Percentiles rank a stretch among this genome's conserved stretches.
Conservation (phyloP, 345 rosid species). For the Melaleuca quinquenervia region DNA sequence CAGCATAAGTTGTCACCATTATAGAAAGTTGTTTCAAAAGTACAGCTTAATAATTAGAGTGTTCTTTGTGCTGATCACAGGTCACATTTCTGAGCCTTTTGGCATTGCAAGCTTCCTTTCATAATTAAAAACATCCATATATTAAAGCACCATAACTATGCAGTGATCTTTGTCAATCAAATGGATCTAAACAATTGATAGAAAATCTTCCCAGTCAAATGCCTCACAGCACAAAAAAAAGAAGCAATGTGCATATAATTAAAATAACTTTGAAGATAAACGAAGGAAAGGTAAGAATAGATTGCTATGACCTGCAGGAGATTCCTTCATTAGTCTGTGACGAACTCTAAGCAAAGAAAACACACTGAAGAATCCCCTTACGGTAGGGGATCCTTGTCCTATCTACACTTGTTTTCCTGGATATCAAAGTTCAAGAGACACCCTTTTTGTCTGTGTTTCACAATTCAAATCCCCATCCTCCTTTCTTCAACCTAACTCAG, state of each 20-base stretch:
- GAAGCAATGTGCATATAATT: too few relatives aligned
- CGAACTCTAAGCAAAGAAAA: neutral
- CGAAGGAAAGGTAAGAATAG: too few relatives aligned
- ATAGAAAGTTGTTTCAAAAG: neutral
- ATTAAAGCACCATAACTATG: neutral
- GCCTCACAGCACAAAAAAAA: too few relatives aligned
- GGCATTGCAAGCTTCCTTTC: neutral
- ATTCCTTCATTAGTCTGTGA: neutral
- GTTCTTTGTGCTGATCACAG: neutral
- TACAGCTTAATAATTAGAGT: neutral
- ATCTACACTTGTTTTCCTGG: neutral
- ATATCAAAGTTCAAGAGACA: neutral
- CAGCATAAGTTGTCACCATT: neutral
- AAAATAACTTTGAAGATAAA: too few relatives aligned
- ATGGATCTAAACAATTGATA: neutral
- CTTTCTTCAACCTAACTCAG: neutral
- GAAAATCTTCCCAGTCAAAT: too few relatives aligned
- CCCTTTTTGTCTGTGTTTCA: neutral
- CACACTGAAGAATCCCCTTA: neutral
- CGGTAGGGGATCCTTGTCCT: too few relatives aligned
- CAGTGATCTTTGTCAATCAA: neutral
- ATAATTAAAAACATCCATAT: neutral
- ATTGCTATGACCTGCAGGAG: neutral
- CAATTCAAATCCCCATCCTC: accelerated
- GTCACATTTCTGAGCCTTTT: neutral